Evolutionary conservation across 306 rosid species (phyloP), one percentile per base, ranked within the genome.

Genomic region (Myrica gale): DNA sequence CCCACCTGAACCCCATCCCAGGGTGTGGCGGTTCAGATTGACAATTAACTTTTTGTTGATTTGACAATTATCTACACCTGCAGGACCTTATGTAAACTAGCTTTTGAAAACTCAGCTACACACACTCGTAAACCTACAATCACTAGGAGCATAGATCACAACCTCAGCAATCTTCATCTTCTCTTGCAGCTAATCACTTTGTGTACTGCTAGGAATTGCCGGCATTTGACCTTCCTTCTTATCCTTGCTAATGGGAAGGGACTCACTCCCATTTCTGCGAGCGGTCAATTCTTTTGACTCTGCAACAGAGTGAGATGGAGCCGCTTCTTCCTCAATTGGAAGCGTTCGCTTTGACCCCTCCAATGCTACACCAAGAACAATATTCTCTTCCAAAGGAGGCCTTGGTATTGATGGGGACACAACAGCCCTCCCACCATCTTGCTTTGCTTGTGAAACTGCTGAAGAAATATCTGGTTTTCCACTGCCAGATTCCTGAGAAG

Each of bases 331-430:
- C 55, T 90, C 96, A 17, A 95, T 92, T 7, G 93, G 99, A 69
- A 95, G 99, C 51, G 96, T 95, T 74, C 97, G 87, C 84, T 88
- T 95, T 45, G 99, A 92, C 69, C 97, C 99, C 73, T 95, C 97
- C n/a, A 95, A 82, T 42, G 97, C 99, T 80, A 95, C 97, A 56
- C 90, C 99, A 12, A 95, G 98, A 80, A 95, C 87, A 56, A 95
- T 90, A 71, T 95, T 95, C 80, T 92, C 98, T 81, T 92, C 97
- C 47, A 95, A 73, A 55, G 92, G 73, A 20, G 93, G 76, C 58
- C 87, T 82, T 7, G 82, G 62, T 37, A 79, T 67, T 42, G 88
- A 68, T 10, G 84, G 48, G 5, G 91, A 51, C 60, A 66, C 79
- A 26, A 81, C 68, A 81, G 82, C 54, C 79, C 84, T 89, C 70